Evolutionary conservation across 2,329 filamentous ascomycete species (phyloP).

Genomic region (Cercospora citrullina): DNA sequence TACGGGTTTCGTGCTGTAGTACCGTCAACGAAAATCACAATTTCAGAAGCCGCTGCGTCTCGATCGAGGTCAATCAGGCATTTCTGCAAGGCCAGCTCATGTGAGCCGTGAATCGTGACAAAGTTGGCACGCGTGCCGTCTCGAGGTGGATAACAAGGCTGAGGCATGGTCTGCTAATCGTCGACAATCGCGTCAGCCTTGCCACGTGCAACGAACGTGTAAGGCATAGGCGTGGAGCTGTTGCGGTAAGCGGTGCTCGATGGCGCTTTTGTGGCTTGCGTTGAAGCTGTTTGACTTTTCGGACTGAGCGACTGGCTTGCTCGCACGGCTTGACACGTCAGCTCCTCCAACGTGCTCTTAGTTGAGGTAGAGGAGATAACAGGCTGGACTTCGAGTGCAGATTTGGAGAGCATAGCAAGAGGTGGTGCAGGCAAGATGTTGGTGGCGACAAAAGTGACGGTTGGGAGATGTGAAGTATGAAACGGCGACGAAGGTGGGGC

Average conservation of each 20-base stretch:
- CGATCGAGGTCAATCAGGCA: not conserved
- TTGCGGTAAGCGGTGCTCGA: not conserved
- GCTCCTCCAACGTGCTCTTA: not conserved
- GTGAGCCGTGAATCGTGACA: not conserved
- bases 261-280: not conserved
- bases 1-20: not conserved
- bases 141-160: not conserved
- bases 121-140: not conserved
- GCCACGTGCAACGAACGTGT: not conserved
- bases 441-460: too few relatives aligned
- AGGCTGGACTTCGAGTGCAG: not conserved
- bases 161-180: not conserved
- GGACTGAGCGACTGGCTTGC: not conserved
- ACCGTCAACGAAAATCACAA: not conserved
- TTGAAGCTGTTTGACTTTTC: not conserved
- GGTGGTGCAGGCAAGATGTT: not conserved
- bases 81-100: not conserved
- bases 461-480: too few relatives aligned
- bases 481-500: too few relatives aligned
- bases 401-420: not conserved
- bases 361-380: too few relatives aligned
- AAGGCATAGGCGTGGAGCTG: not conserved
- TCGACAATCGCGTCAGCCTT: not conserved
- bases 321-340: not conserved
- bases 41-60: not conserved